These are phyloP conservation scores for Colletotrichum sp. DNA, from an alignment of 2,329 filamentous ascomycete species.

Conservation along the genomic window DNA sequence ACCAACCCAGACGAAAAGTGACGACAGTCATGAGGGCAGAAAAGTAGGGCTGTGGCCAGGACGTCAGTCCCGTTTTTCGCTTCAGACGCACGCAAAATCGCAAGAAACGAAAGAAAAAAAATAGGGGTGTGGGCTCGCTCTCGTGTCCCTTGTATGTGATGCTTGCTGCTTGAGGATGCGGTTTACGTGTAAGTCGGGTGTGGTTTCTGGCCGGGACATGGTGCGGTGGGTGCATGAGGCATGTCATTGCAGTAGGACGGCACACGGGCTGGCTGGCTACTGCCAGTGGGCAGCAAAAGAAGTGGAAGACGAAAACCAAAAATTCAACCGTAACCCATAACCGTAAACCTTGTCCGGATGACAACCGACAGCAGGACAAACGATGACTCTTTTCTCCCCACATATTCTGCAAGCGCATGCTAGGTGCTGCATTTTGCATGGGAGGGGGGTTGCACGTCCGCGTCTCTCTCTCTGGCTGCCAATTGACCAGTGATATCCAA, in stretches of 20 bases:
- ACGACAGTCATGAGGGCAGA: not conserved
- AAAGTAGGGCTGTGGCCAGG: conserved; percentile 6
- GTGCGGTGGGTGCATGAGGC: not conserved
- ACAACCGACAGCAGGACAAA: not conserved
- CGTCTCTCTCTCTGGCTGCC: not conserved
- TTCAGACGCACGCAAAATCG: not conserved
- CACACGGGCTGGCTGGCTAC: too few species aligned
- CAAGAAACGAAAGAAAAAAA: not conserved
- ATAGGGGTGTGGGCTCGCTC: not conserved
- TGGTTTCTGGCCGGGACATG: not conserved
- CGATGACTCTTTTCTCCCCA: conserved; percentile 9
- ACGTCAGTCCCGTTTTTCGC: not conserved
- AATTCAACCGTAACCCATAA: not conserved
- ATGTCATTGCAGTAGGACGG: not conserved
- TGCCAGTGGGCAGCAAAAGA: not conserved
- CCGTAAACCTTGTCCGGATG: not conserved
- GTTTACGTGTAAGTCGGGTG: not conserved
- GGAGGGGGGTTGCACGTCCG: not conserved
- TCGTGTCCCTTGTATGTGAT: not conserved
- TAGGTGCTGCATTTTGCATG: not conserved
- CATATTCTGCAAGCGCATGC: not conserved
- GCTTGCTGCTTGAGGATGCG: not conserved
- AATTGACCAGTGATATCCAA: conserved; percentile 14
- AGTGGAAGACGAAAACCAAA: not conserved
- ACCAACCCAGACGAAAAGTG: not conserved